Percentiles rank a stretch among this genome's conserved stretches.
Evolutionary conservation across 106 monocot species (phyloP).

Genomic region (Platanthera guangdongensis): DNA sequence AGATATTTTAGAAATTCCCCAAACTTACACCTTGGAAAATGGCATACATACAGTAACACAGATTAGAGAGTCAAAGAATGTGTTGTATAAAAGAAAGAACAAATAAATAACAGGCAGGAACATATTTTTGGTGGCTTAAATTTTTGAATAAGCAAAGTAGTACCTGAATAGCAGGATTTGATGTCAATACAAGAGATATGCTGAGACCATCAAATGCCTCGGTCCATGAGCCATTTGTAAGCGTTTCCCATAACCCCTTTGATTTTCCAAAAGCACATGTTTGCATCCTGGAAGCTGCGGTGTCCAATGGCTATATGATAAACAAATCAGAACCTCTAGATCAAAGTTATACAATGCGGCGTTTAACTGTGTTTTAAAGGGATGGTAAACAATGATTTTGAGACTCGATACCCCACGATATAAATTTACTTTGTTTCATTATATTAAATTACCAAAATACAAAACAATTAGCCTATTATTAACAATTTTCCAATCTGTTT

Average conservation of each 20-base stretch:
- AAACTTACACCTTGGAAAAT: no score
- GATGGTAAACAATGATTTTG: no score
- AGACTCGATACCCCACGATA: no score
- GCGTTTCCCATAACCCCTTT: slow-evolving; percentile 72
- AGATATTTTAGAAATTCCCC: no score
- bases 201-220: slow-evolving; percentile 90
- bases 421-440: no score
- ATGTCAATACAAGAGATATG: slow-evolving; percentile 79
- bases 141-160: not conserved
- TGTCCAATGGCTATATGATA: slow-evolving; percentile 78
- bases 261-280: slow-evolving; percentile 95
- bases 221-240: slow-evolving; percentile 58
- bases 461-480: no score
- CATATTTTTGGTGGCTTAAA: not conserved
- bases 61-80: no score
- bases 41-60: no score
- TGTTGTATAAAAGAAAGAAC: not conserved
- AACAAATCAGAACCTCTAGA: slow-evolving; percentile 12
- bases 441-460: no score
- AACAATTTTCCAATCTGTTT: no score
- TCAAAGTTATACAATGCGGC: not conserved
- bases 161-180: slow-evolving; percentile 98
- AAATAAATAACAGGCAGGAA: not conserved
- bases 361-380: no score
- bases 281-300: slow-evolving; percentile 96